phyloP scores from a whole-genome alignment of 441 rosid species.

The Kokia cookei region DNA sequence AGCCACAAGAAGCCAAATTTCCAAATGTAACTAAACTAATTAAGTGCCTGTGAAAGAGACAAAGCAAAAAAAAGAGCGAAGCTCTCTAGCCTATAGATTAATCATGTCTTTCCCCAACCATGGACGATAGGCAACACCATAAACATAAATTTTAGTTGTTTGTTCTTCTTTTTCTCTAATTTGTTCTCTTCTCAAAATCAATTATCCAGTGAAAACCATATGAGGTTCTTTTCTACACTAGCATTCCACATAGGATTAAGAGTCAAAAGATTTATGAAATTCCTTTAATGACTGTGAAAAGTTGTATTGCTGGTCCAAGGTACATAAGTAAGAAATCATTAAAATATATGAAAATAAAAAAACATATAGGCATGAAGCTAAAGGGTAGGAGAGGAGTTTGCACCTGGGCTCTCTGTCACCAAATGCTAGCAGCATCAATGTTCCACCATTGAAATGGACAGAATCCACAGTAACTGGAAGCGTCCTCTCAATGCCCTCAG shows the following conservation, averaged over 20 bases:
- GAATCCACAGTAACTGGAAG: slow-evolving; percentile 92
- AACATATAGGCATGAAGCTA: not conserved
- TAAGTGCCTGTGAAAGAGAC: not conserved
- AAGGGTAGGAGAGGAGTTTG: slow-evolving; percentile 8
- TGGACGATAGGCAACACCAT: not conserved
- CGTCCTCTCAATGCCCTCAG: slow-evolving; percentile 55
- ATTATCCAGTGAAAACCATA: not conserved
- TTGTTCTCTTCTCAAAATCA: not conserved
- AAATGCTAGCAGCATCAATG: slow-evolving; percentile 75
- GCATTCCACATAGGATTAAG: not conserved
- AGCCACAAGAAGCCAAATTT: not conserved
- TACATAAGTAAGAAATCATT: not conserved
- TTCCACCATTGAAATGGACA: slow-evolving; percentile 85
- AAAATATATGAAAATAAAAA: not conserved
- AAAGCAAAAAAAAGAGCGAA: not conserved
- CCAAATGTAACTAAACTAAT: not conserved
- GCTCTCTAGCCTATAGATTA: not conserved
- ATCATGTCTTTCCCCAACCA: not conserved
- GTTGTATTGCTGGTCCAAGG: not conserved
- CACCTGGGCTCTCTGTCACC: slow-evolving; percentile 97
- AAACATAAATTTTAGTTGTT: not conserved
- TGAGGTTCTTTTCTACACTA: not conserved
- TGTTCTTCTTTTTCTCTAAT: not conserved
- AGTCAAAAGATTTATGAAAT: not conserved
- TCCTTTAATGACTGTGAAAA: not conserved